Evolutionary conservation across 2,329 filamentous ascomycete genomes (phyloP), one percentile per base, ranked within the genome.

Genomic region (Ceratocystis ficicola): DNA sequence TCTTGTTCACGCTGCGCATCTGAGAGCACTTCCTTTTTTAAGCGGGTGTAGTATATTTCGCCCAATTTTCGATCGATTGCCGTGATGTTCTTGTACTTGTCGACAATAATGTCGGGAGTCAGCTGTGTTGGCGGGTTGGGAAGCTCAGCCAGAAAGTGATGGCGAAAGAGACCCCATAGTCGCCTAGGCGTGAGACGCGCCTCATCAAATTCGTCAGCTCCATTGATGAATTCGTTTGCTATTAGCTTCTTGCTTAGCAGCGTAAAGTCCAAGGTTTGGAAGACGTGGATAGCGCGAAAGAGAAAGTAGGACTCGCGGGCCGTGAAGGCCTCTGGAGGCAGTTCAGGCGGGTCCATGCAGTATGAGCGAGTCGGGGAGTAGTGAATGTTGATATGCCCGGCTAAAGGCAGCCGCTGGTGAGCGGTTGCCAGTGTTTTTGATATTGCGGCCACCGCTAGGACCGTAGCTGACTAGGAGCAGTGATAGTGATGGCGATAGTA

Each of bases 231-330:
- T 20, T 83, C 79, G 74, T 95, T 91, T 72, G 81, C 85, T 75
- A 83, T 86, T 69, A 97, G 83, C 68, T 86, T 77, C 69, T 88
- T 82, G 67, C 90, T 91, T 69, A 94, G 89, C 70, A 80, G 81
- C 72, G 78, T 77, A 77, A 95, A 94, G 73, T 83, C 84, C 68
- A 80, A 75, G 64, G 84, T 78, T 70, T 85, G 82, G 70, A 85
- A 78, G 73, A 88, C 88, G 75, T 88, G 81, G 69, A 95, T 81
- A 68, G 86, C 87, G 76, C 93, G 89, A 77, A 94, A 93, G 72
- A 95, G 82, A 70, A 94, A 83, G 69, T 95, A 82, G 73, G 87
- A 88, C 81, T 95, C 91, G 79, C 95, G 88, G 71, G 87, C 84
- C 73, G 90, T 93, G 77, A 94, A 92, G 72, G 81, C 79, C 67